Evolutionary conservation across 805 yeast species (phyloP).

Genomic region (Candida hispaniensis): DNA sequence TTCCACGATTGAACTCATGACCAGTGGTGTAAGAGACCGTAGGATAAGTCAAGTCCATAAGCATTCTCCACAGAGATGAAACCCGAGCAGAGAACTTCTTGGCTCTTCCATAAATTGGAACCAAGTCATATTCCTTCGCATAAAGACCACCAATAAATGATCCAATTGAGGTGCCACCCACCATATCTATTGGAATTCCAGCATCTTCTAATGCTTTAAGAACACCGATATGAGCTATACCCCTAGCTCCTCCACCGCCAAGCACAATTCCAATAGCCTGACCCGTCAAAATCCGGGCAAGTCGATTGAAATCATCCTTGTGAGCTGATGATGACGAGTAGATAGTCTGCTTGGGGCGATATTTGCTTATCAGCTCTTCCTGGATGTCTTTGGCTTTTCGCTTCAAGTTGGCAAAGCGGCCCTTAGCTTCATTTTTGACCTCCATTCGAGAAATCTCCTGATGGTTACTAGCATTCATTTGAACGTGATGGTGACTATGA

Average conservation of each 20-base stretch:
- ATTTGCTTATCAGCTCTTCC: constrained; percentile 26
- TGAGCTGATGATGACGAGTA: constrained; percentile 30
- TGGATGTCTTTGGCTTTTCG: constrained; percentile 28
- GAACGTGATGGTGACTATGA: constrained; percentile 85
- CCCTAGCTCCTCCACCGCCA: constrained; percentile 98
- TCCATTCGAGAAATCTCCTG: constrained; percentile 18
- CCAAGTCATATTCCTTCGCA: constrained; percentile 84
- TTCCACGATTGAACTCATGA: constrained; percentile 90
- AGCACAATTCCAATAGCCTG: constrained; percentile 88
- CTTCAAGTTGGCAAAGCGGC: constrained; percentile 24
- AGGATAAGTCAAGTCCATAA: constrained; percentile 83
- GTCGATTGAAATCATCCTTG: constrained; percentile 77
- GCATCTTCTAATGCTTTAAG: constrained; percentile 81
- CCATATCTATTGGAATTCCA: constrained; percentile 86
- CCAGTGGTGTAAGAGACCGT: constrained; percentile 93
- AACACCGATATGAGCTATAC: constrained; percentile 84
- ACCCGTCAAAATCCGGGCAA: constrained; percentile 83
- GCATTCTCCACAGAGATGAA: constrained; percentile 74
- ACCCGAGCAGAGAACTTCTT: constrained; percentile 77
- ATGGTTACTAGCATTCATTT: constrained; percentile 35
- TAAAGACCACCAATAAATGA: constrained; percentile 92
- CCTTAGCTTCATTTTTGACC: constrained; percentile 18
- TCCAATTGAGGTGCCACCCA: constrained; percentile 96
- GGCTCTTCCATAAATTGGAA: constrained; percentile 81
- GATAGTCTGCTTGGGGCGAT: constrained; percentile 23